Evolutionary conservation across 2,329 filamentous ascomycete species (phyloP), one percentile per base, ranked within the genome.

Genomic region (Cladophialophora bantiana): DNA sequence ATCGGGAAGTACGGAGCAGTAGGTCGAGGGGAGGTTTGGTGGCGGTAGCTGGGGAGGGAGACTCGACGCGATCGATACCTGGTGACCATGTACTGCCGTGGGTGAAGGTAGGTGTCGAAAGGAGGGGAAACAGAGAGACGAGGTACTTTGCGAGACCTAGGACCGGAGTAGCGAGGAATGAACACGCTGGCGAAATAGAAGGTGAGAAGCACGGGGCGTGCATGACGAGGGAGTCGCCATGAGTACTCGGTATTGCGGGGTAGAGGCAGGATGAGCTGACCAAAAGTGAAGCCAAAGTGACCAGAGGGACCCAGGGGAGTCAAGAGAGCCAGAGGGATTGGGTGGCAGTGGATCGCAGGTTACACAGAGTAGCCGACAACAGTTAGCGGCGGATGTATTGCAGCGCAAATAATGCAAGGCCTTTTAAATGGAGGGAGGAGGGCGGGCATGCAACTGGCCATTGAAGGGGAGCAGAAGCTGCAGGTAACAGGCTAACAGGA

Each of bases 1-100:
- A 26, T 26, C n/a, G 35, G 59, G 53, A 61, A 61, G 59, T 54
- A 61, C 59, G 48, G 48, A 32, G 48, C 59, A 61, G 48, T 26
- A 26, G 2, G 32, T 40, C 10, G 15, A 50, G 32, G 45, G 20
- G 9, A 50, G 45, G 18, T 26, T 31, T 12, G 45, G 45, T 50
- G 45, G 26, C 45, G 26, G 53, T 45, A 32, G 58, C 15, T 26
- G 13, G n/a, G 57, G 57, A 48, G 32, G 31, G 35, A 59, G n/a
- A 32, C 57, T 36, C 42, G 31, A n/a, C 45, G 57, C 26, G 31
- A 7, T 36, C 57, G 57, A 59, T 52, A 45, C 38, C 57, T 34
- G 45, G 57, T 50, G 45, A 50, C 45, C 45, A 50, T 50, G 57
- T 59, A 59, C 57, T 45, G 26, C 40, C 26, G 38, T 15, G 57